Percentiles rank a stretch among this genome's conserved stretches.
Conservation (phyloP, 352 stramenopile genomes). For the Pythium pyrilobum region DNA sequence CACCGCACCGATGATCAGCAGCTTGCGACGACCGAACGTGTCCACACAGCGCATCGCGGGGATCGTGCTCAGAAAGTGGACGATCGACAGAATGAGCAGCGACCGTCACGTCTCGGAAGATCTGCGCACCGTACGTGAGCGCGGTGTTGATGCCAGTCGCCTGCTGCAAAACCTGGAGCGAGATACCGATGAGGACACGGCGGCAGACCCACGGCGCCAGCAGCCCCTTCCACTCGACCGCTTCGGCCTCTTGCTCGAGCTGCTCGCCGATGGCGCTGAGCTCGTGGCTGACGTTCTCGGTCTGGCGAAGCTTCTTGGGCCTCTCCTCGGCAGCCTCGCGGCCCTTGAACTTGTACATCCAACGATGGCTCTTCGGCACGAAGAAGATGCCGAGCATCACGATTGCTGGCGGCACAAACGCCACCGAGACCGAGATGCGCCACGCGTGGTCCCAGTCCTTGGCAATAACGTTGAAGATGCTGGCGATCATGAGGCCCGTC, state of each 20-base stretch:
- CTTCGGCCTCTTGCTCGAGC: slow-evolving; percentile 21
- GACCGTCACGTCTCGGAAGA: slow-evolving; percentile 30
- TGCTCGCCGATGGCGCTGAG: slow-evolving; percentile 38
- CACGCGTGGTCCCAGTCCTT: slow-evolving; percentile 22
- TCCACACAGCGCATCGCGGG: slow-evolving; percentile 32
- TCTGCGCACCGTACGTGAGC: slow-evolving; percentile 27
- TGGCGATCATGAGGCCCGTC: slow-evolving; percentile 28
- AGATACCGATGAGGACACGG: slow-evolving; percentile 23
- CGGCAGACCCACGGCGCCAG: slow-evolving; percentile 13
- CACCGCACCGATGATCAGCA: slow-evolving; percentile 29
- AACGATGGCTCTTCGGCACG: slow-evolving; percentile 42
- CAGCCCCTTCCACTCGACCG: slow-evolving; percentile 22
- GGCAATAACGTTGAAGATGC: slow-evolving; percentile 23
- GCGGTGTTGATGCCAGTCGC: slow-evolving; percentile 29
- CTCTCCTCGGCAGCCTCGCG: slow-evolving; percentile 18
- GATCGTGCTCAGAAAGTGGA: slow-evolving; percentile 35
- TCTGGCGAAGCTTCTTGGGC: slow-evolving; percentile 23
- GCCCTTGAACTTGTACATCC: slow-evolving; percentile 31
- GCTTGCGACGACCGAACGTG: slow-evolving; percentile 22
- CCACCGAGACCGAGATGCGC: slow-evolving; percentile 19
- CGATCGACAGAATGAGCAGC: slow-evolving; percentile 22
- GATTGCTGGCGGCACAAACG: slow-evolving; percentile 23
- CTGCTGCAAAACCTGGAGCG: slow-evolving; percentile 34
- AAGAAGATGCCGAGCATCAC: slow-evolving; percentile 34
- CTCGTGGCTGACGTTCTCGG: slow-evolving; percentile 19